A percentile compares a stretch with the other conserved stretches of the same genome.
These are phyloP conservation scores for Botrytis sinoallii DNA, from an alignment of 2,329 filamentous ascomycete species.

Conservation along the genomic window DNA sequence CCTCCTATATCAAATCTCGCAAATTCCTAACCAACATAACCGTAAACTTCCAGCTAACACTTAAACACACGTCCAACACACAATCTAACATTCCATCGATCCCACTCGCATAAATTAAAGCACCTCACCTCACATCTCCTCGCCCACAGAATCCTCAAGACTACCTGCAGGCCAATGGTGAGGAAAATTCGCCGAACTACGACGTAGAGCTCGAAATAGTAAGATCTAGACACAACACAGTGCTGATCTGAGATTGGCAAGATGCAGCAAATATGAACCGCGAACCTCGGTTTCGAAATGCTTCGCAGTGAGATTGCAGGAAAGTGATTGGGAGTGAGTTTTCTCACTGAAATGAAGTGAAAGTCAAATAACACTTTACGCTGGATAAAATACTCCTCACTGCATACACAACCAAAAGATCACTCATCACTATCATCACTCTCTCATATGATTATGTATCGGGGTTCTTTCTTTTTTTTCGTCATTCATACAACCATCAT, in stretches of 20 bases:
- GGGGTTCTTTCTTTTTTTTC: slow-evolving; percentile 7
- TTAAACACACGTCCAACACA: neutral
- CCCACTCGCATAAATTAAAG: neutral
- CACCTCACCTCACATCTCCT: neutral
- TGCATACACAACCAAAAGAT: neutral
- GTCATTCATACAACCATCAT: slow-evolving; percentile 17
- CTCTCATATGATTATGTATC: neutral
- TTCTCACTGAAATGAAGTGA: neutral
- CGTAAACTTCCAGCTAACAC: neutral
- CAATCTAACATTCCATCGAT: neutral
- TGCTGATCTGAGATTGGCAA: neutral
- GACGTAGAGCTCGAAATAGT: neutral
- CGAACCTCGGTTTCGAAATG: neutral
- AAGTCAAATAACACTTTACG: neutral
- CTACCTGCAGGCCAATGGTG: neutral
- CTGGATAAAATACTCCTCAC: neutral
- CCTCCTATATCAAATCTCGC: neutral
- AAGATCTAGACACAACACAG: neutral
- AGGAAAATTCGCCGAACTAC: neutral
- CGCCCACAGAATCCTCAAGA: neutral
- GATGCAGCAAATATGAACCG: neutral
- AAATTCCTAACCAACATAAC: neutral
- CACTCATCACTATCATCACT: neutral
- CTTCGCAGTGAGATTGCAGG: neutral
- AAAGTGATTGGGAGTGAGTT: neutral